A percentile compares a stretch with the other conserved stretches of the same genome.
Conservation (phyloP, 371 early-diverging fungal species). For the Smittium culicis region DNA sequence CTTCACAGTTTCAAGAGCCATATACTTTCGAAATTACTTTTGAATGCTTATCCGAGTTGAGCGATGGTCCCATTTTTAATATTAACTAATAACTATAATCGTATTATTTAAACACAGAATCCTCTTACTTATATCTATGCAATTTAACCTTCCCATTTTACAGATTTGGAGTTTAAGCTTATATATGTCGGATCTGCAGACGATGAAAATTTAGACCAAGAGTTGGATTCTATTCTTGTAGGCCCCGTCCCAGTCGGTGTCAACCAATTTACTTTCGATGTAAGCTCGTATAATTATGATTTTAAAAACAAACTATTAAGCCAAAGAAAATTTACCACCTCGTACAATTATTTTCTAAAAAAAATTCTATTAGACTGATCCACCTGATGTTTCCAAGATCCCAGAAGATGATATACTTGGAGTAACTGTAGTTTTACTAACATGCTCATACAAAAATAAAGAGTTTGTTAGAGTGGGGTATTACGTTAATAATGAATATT, state of each 20-base stretch:
- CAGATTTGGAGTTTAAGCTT: constrained; percentile 93
- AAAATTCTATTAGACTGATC: constrained; percentile 54
- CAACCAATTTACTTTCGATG: constrained; percentile 79
- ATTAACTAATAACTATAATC: too few species aligned
- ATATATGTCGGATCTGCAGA: constrained; percentile 87
- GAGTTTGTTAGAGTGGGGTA: constrained; percentile 95
- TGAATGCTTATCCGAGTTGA: constrained; percentile 75
- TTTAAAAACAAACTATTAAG: too few species aligned
- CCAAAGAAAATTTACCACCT: too few species aligned
- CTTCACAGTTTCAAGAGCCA: constrained; percentile 57
- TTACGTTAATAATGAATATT: constrained; percentile 87
- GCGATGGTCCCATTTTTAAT: too few species aligned
- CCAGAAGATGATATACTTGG: constrained; percentile 69
- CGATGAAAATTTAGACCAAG: constrained; percentile 72
- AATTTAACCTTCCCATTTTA: too few species aligned
- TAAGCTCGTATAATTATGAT: neutral
- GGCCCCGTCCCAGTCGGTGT: constrained; percentile 95
- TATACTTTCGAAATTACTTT: constrained; percentile 92
- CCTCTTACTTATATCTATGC: too few species aligned
- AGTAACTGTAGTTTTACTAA: constrained; percentile 78
- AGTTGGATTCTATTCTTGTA: constrained; percentile 84
- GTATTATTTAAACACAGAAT: too few species aligned
- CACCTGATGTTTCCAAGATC: constrained; percentile 37
- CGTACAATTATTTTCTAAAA: too few species aligned
- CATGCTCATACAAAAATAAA: constrained; percentile 70